Evolutionary conservation across 345 rosid species (phyloP).

Genomic region (Physaria fendleri): DNA sequence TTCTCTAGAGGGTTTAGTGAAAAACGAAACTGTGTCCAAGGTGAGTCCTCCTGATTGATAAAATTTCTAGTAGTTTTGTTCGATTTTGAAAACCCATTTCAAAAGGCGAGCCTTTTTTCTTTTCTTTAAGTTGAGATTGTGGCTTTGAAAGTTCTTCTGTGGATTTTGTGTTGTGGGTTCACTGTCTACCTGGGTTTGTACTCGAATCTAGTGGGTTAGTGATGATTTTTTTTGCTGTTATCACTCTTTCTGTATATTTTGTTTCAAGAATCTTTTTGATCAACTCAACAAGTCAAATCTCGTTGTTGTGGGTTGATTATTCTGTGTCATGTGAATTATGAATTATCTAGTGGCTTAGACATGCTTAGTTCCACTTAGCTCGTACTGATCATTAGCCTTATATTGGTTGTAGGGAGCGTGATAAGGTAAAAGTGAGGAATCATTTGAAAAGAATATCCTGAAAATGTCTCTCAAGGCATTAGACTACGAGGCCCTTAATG

Average conservation of each 20-base stretch:
- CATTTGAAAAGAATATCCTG: neutral
- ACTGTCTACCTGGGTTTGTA: no score
- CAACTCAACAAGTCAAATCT: neutral
- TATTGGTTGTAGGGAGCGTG: no score
- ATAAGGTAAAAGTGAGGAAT: no score
- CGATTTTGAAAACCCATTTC: conserved; percentile 2
- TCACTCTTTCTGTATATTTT: neutral
- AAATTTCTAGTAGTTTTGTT: neutral
- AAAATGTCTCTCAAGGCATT: conserved; percentile 69
- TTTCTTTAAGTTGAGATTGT: neutral
- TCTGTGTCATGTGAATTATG: neutral
- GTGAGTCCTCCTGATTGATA: neutral
- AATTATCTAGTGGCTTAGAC: neutral
- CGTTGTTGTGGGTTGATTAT: neutral
- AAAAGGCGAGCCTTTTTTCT: neutral
- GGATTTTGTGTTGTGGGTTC: conserved; percentile 13
- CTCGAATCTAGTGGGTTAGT: neutral
- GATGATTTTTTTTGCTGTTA: neutral
- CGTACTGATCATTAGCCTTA: no score
- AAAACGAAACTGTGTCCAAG: conserved; percentile 6
- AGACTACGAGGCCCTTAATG: conserved; percentile 73
- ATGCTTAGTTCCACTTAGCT: no score
- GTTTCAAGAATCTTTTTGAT: neutral
- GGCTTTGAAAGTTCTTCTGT: no score
- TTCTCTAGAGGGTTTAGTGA: neutral